Base-by-base conservation (phyloP, 116 monocot species). In the Papilionanthe hybrid region DNA sequence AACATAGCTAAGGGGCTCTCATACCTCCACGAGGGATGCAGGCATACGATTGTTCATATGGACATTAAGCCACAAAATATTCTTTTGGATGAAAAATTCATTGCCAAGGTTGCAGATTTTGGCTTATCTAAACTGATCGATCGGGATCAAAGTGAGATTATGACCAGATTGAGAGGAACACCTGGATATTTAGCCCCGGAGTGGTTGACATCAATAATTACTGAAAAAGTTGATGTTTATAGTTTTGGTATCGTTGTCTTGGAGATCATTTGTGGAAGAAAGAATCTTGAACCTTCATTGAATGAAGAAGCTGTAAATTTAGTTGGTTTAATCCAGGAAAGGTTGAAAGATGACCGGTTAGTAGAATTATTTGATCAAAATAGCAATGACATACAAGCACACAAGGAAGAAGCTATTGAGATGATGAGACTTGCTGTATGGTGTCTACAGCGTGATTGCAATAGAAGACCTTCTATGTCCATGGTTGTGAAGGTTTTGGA, bases 1-100 rank as follows among this genome's bases (percentile, higher is more conserved):
- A 79, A 83, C 23, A 60, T 86, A 37, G 86, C 86, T 43, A 86
- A 80, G 32, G 82, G 86, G 25, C 66, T 66, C 9, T 22, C 66
- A 22, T 66, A 66, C 66, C 66, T 66, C 10, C 66, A 66, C 0
- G 66, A 78, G 29, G 78, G 55, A 29, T 78, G 78, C 42, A 30
- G 63, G 60, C 78, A 78, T 32, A 58, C 28, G 19, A 78, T 78
- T 60, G 58, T n/a, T 56, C 78, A 78, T 58, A 10, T 78, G 43
- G 78, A 78, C 63, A 78, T 78, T 20, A 78, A 78, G 78, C 77
- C 66, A 0, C 66, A 66, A 66, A 66, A 66, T 19, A 66, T 66
- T 19, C 66, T 66, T 10, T 27, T 66, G 1, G 77, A 48, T 53
- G n/a, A 77, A 55, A 30, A 77, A 29, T 77, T 77, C 55, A 25